A percentile compares a stretch with the other conserved stretches of the same genome.
These are phyloP conservation scores for Camellia japonica DNA, from an alignment of 148 eudicot genomes.

Conservation along the genomic window DNA sequence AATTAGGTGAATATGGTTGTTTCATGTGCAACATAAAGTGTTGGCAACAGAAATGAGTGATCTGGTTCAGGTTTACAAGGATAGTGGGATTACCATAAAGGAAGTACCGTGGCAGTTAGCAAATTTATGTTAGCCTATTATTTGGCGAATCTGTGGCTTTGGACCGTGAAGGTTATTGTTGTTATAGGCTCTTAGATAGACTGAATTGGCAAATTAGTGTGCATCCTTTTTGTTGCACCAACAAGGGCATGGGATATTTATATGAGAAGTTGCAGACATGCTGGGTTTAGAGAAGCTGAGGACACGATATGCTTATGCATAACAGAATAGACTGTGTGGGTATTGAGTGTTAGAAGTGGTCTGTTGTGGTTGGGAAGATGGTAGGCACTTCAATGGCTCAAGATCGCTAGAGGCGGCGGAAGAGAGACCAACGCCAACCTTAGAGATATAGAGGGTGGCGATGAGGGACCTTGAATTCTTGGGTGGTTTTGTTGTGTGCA, in stretches of 20 bases:
- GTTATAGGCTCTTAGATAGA: not conserved
- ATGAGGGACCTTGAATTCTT: too few species aligned
- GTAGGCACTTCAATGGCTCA: too few species aligned
- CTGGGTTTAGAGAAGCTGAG: not conserved
- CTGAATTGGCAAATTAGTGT: not conserved
- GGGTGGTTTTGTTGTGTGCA: too few species aligned
- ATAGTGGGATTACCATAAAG: not conserved
- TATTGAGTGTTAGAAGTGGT: too few species aligned
- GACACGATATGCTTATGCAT: not conserved
- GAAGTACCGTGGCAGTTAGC: not conserved
- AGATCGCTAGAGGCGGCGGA: too few species aligned
- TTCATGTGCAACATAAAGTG: not conserved
- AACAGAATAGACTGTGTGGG: not conserved
- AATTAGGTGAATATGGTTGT: not conserved
- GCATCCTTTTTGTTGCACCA: not conserved
- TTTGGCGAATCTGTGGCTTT: not conserved
- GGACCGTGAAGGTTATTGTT: not conserved
- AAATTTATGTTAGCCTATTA: not conserved
- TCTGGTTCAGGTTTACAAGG: not conserved
- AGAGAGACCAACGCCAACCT: too few species aligned
- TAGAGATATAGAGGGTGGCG: too few species aligned
- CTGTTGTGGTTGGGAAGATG: too few species aligned
- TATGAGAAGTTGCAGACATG: not conserved
- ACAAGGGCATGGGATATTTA: not conserved
- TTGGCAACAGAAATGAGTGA: too few species aligned